A percentile compares a stretch with the other conserved stretches of the same genome.
phyloP scores from a whole-genome alignment of 768 basidiomycete genomes.

The Pilatotrama ljubarskyi region DNA sequence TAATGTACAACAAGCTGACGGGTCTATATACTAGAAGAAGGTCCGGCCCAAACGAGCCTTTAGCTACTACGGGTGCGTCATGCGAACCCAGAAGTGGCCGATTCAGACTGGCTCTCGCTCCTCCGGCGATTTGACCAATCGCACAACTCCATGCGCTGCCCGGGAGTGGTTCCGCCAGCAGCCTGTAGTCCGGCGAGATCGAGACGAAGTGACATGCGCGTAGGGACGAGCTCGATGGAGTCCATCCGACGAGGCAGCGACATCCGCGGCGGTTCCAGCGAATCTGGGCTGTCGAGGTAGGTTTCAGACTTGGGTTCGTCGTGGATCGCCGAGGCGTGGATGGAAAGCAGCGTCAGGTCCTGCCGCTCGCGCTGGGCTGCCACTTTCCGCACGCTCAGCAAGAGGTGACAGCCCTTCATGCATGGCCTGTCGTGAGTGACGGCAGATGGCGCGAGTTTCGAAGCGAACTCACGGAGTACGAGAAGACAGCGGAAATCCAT shows the following conservation, averaged over 20 bases:
- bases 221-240: constrained; percentile 7
- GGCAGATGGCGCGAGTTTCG: background rate
- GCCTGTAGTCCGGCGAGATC: background rate
- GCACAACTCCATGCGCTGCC: background rate
- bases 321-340: background rate
- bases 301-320: background rate
- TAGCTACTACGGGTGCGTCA: background rate
- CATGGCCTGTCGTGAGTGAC: background rate
- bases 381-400: constrained; percentile 21
- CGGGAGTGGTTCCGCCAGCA: background rate
- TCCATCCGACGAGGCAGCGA: background rate
- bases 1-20: background rate
- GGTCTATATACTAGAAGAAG: background rate
- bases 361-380: constrained; percentile 17
- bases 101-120: background rate
- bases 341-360: constrained; percentile 8
- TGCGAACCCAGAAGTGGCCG: background rate
- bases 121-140: background rate
- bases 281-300: background rate
- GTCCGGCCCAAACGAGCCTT: background rate
- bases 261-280: background rate
- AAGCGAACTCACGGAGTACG: constrained; percentile 19
- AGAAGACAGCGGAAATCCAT: constrained; percentile 23
- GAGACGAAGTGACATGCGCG: background rate
- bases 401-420: constrained; percentile 24